Percentiles rank a stretch among this genome's conserved stretches.
Evolutionary conservation across 2,329 filamentous ascomycete species (phyloP).

Genomic region (Epichloe sibirici): DNA sequence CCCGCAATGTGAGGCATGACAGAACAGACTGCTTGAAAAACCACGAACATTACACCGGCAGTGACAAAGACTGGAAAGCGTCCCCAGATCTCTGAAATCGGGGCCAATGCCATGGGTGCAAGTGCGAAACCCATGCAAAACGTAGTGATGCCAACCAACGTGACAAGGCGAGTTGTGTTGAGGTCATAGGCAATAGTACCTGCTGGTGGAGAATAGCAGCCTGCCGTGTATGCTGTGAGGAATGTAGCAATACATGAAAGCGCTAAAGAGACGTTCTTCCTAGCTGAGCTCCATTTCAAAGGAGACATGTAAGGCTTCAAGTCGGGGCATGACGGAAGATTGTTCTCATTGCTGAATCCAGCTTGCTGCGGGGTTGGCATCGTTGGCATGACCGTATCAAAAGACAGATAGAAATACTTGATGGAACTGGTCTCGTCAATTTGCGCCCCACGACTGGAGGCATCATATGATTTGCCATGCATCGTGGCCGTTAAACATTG

Average conservation of each 20-base stretch:
- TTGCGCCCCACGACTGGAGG: neutral
- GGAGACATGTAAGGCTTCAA: constrained; percentile 58
- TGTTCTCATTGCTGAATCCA: constrained; percentile 11
- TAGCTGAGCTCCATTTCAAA: constrained; percentile 55
- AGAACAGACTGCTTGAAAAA: constrained; percentile 61
- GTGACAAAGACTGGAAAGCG: constrained; percentile 70
- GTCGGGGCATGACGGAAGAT: constrained; percentile 48
- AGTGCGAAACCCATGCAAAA: constrained; percentile 74
- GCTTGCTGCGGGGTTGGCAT: constrained; percentile 11
- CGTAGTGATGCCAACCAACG: constrained; percentile 64
- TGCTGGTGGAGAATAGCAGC: constrained; percentile 63
- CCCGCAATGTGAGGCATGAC: constrained; percentile 56
- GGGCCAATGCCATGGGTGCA: constrained; percentile 79
- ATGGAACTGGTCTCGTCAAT: constrained; percentile 17
- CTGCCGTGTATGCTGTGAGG: constrained; percentile 69
- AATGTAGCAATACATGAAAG: constrained; percentile 67
- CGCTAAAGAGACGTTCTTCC: constrained; percentile 59
- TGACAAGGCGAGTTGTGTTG: constrained; percentile 49
- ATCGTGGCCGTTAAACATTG: neutral
- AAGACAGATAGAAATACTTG: constrained; percentile 28
- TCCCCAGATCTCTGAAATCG: constrained; percentile 80
- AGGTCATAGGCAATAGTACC: constrained; percentile 54
- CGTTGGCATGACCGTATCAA: constrained; percentile 24
- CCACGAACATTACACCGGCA: constrained; percentile 59
- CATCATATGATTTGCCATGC: neutral